Conservation (phyloP, 345 rosid species). For the Bruguiera sexangula region DNA sequence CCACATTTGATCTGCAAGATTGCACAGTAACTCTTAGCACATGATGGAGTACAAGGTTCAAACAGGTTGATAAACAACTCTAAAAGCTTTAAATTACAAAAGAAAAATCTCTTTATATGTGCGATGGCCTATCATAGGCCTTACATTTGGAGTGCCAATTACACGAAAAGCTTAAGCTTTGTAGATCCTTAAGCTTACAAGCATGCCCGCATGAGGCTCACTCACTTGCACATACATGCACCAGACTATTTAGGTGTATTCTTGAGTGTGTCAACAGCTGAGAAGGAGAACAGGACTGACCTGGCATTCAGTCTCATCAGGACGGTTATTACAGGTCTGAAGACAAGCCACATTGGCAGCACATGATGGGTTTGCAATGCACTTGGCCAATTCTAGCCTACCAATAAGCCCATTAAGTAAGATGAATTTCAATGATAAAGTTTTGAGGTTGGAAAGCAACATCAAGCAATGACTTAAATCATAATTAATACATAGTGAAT, state of each 20-base stretch:
- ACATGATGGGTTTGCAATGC: conserved; percentile 85
- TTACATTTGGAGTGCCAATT: not conserved
- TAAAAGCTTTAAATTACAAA: not conserved
- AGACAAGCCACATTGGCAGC: conserved; percentile 94
- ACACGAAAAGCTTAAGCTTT: not conserved
- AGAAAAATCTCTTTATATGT: not conserved
- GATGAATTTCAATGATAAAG: conserved; percentile 5
- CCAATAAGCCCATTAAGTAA: conserved; percentile 17
- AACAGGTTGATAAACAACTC: not conserved
- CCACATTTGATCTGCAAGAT: conserved; percentile 81
- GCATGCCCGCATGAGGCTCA: too few relatives aligned
- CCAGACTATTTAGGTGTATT: too few relatives aligned
- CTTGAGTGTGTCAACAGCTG: not conserved
- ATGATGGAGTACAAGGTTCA: not conserved
- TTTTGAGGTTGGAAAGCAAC: not conserved
- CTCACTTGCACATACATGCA: too few relatives aligned
- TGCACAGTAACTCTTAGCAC: not conserved
- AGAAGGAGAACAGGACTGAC: conserved; percentile 33
- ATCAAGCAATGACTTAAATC: not conserved
- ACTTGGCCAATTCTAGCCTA: conserved; percentile 90
- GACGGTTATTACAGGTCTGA: conserved; percentile 91
- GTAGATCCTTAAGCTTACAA: not conserved
- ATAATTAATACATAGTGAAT: not conserved
- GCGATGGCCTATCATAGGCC: not conserved
- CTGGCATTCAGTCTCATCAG: conserved; percentile 97